These are phyloP conservation scores for Verticillium nonalfalfae DNA, from an alignment of 2,329 filamentous ascomycete species.

Conservation along the genomic window DNA sequence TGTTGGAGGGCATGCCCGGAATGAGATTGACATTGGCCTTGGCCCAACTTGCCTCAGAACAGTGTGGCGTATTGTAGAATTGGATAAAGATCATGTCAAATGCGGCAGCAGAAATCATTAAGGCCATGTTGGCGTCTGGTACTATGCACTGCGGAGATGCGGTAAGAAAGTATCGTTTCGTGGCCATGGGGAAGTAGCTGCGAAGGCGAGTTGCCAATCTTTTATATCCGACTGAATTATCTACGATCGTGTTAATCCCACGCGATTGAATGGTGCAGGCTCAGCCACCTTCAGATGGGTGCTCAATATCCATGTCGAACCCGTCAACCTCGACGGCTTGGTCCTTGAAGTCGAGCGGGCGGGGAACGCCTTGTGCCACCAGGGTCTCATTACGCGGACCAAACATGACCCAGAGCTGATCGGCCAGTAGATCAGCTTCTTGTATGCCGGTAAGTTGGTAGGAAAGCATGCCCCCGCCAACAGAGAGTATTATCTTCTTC, in stretches of 20 bases:
- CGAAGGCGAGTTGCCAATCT: slow-evolving; percentile 19
- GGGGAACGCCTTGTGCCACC: slow-evolving; percentile 18
- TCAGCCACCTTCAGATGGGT: slow-evolving; percentile 15
- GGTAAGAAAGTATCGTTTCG: slow-evolving; percentile 33
- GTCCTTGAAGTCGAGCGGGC: slow-evolving; percentile 10
- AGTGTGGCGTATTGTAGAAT: slow-evolving; percentile 40
- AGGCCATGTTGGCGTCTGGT: slow-evolving; percentile 28
- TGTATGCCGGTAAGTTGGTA: slow-evolving; percentile 28
- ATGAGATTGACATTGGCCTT: slow-evolving; percentile 18
- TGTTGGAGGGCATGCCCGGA: slow-evolving; percentile 10
- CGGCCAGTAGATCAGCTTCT: slow-evolving; percentile 28
- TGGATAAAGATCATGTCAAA: slow-evolving; percentile 39
- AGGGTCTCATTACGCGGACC: slow-evolving; percentile 26
- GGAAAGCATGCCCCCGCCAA: slow-evolving; percentile 26
- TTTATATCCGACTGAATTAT: slow-evolving; percentile 21
- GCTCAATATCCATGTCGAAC: slow-evolving; percentile 24
- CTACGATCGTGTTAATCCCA: slow-evolving; percentile 3
- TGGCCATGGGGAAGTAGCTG: slow-evolving; percentile 13
- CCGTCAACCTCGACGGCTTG: slow-evolving; percentile 22
- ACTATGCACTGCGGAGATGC: slow-evolving; percentile 39
- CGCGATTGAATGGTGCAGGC: background rate
- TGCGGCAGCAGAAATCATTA: slow-evolving; percentile 27
- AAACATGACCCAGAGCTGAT: slow-evolving; percentile 30
- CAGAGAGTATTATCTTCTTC: slow-evolving; percentile 33
- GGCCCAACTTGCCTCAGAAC: slow-evolving; percentile 21